Evolutionary conservation across 1,139 yeast genomes (phyloP), one percentile per base, ranked within the genome.

Genomic region (Magnusiomyces fungicola): DNA sequence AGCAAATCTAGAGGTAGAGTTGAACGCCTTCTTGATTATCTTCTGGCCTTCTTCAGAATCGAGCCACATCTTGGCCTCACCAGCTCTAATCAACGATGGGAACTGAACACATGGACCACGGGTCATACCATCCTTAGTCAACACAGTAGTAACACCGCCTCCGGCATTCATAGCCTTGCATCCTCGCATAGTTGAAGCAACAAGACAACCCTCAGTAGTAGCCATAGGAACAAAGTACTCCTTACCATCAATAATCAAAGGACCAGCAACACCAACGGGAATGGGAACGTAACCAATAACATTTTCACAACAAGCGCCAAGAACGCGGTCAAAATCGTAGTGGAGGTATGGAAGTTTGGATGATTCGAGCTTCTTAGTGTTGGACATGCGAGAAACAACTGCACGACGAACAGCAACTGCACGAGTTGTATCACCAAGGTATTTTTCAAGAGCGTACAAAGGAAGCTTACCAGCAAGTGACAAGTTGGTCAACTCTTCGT

Each of bases 301-400:
- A 64, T 92, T 92, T 69, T 92, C 99, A 73, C 99, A 92, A 71
- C 99, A 92, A 10, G 98, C 97, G 56, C 98, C 98, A 64, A 90
- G 81, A 12, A 94, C 98, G 60, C 97, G 81, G 63, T 90, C 95
- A 65, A 89, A 94, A 66, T 94, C 97, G 65, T 92, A 92, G 62
- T 80, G 72, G 55, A 75, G 71, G 67, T 80, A 88, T 19, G 99
- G 99, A 57, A 92, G 74, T 57, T 79, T 78, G 39, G 78, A 73
- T 3, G 83, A 68, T 57, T 83, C 84, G 55, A 92, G 75, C 21
- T 85, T 82, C 52, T 96, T 90, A 22, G 95, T 90, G 56, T 80
- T 76, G 10, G 96, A 89, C 50, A 87, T 69, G 50, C 80, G 76
- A 19, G 97, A 88, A 59, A 92, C 84, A 32, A 96, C 92, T 52